Conservation (phyloP, 345 rosid genomes). For the Gossypium turneri region DNA sequence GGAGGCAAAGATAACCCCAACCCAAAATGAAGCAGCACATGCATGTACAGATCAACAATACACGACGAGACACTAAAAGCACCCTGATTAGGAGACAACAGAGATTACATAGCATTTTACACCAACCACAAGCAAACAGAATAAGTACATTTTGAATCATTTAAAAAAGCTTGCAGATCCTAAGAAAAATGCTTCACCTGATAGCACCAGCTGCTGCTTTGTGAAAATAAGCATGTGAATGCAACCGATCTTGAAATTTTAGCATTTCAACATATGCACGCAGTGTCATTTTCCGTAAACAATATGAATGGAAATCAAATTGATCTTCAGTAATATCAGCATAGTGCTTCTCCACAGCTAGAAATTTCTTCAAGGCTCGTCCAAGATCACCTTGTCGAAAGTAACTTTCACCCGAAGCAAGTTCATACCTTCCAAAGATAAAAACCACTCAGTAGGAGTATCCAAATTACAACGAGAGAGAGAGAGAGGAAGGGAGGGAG, state of each 20-base stretch:
- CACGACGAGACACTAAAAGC: neutral
- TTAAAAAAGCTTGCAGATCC: neutral
- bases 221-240: slow-evolving; percentile 86
- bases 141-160: slow-evolving; percentile 10
- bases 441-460: slow-evolving; percentile 12
- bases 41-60: neutral
- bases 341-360: slow-evolving; percentile 98
- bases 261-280: slow-evolving; percentile 98
- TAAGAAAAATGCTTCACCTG: slow-evolving; percentile 45
- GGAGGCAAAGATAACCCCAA: neutral
- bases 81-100: neutral
- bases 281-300: slow-evolving; percentile 92
- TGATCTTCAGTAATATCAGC: slow-evolving; percentile 97
- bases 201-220: slow-evolving; percentile 92
- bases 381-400: slow-evolving; percentile 97
- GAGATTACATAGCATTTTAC: neutral
- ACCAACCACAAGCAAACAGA: neutral
- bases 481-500: slow-evolving; percentile 10
- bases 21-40: neutral
- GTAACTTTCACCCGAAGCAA: slow-evolving; percentile 94
- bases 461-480: slow-evolving; percentile 12
- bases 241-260: slow-evolving; percentile 93
- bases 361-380: slow-evolving; percentile 81
- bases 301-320: slow-evolving; percentile 95
- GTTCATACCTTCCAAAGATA: slow-evolving; percentile 73